Percentiles rank a stretch among this genome's conserved stretches.
Conservation (phyloP, 495 filamentous ascomycete species). For the Daldinia childiae region DNA sequence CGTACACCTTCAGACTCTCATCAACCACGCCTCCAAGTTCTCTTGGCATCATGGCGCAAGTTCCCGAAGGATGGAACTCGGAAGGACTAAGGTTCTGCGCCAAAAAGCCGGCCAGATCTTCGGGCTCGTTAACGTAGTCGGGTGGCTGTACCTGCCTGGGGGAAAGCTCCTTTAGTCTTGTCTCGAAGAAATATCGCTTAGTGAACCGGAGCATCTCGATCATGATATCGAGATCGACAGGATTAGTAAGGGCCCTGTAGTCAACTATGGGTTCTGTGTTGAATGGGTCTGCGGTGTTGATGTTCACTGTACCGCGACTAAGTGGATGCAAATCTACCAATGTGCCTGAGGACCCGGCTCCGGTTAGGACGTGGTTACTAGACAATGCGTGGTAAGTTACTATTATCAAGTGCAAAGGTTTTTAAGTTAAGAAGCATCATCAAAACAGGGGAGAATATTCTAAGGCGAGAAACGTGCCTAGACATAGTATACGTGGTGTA, state of each 20-base stretch:
- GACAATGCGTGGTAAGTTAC: constrained; percentile 3
- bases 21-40: constrained; percentile 64
- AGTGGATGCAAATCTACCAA: constrained; percentile 57
- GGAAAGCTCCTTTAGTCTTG: constrained; percentile 37
- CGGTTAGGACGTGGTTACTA: constrained; percentile 51
- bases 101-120: constrained; percentile 46
- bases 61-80: constrained; percentile 59
- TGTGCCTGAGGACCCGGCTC: constrained; percentile 46
- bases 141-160: constrained; percentile 49
- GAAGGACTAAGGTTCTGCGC: constrained; percentile 47
- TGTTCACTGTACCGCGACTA: constrained; percentile 57
- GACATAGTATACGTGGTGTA: neutral
- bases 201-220: constrained; percentile 55
- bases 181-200: constrained; percentile 51
- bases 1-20: constrained; percentile 55
- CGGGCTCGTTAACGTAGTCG: constrained; percentile 42
- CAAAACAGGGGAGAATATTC: no score
- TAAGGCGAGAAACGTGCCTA: no score
- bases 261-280: constrained; percentile 55
- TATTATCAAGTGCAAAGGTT: neutral
- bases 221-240: constrained; percentile 56
- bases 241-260: constrained; percentile 60
- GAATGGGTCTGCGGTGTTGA: constrained; percentile 52
- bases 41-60: constrained; percentile 65
- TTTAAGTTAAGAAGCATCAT: no score